These are phyloP conservation scores for Fragaria ananassa DNA, from an alignment of 306 rosid genomes.

Conservation along the genomic window DNA sequence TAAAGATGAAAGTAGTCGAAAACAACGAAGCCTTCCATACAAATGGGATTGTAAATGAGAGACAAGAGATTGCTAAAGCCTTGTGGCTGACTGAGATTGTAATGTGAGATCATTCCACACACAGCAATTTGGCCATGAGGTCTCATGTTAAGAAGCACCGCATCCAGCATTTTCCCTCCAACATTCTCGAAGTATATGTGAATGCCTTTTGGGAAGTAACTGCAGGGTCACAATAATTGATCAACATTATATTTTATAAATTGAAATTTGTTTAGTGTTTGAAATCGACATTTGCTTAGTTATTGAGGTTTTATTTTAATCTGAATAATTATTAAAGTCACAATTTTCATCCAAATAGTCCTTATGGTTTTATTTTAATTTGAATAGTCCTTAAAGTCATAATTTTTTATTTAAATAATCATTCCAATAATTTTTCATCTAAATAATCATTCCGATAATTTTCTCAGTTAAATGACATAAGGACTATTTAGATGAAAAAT, in stretches of 20 bases:
- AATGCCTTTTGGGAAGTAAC: not conserved
- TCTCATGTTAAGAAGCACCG: not conserved
- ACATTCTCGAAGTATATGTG: not conserved
- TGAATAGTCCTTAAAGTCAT: too few relatives aligned
- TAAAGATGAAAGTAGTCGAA: not conserved
- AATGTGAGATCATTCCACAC: not conserved
- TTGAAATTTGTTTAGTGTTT: too few relatives aligned
- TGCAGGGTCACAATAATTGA: not conserved
- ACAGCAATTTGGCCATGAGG: not conserved
- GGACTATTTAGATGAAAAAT: too few relatives aligned
- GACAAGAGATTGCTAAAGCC: not conserved
- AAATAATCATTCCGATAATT: too few relatives aligned
- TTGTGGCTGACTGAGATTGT: not conserved
- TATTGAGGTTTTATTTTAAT: too few relatives aligned
- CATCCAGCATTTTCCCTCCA: not conserved
- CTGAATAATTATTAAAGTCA: too few relatives aligned
- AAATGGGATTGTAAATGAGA: not conserved
- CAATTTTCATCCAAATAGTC: too few relatives aligned
- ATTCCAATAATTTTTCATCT: too few relatives aligned
- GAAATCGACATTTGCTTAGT: too few relatives aligned
- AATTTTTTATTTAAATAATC: too few relatives aligned
- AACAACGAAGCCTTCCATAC: not conserved
- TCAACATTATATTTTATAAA: not conserved
- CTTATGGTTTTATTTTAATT: too few relatives aligned
- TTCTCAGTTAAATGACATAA: too few relatives aligned